Evolutionary conservation across 169 alveolate species (phyloP).

Genomic region (Plasmodium cynomolgi): DNA sequence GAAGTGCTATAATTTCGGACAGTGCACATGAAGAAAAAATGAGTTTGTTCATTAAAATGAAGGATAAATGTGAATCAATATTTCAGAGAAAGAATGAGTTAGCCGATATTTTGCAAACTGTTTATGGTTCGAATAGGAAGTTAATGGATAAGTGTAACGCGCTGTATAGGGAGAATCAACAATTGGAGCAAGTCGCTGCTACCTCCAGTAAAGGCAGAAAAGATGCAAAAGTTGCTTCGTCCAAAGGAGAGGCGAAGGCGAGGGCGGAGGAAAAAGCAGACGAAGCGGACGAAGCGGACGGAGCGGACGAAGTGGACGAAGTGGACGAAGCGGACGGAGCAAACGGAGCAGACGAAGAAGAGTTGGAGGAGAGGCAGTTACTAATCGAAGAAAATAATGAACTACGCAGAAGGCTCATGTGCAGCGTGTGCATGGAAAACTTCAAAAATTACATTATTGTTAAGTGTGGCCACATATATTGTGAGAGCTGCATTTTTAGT

Average conservation of each 20-base stretch:
- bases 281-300: neutral
- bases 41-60: slow-evolving; percentile 35
- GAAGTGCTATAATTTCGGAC: slow-evolving; percentile 37
- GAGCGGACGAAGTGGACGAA: neutral
- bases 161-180: slow-evolving; percentile 26
- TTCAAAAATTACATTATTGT: slow-evolving; percentile 84
- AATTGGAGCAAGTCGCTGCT: neutral
- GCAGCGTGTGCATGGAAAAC: slow-evolving; percentile 87
- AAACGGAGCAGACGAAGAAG: no score
- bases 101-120: slow-evolving; percentile 3
- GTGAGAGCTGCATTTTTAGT: slow-evolving; percentile 79
- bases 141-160: slow-evolving; percentile 30
- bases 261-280: neutral
- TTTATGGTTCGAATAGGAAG: slow-evolving; percentile 42
- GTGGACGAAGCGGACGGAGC: no score
- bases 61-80: slow-evolving; percentile 34
- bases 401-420: slow-evolving; percentile 82
- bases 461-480: slow-evolving; percentile 89
- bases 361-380: slow-evolving; percentile 9
- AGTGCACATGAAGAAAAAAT: slow-evolving; percentile 62
- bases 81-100: slow-evolving; percentile 52
- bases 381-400: slow-evolving; percentile 80
- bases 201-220: neutral
- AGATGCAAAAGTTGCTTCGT: neutral
- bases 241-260: neutral